Evolutionary conservation across 192 early-diverging fungal species (phyloP).

Genomic region (Umbelopsis isabellina): DNA sequence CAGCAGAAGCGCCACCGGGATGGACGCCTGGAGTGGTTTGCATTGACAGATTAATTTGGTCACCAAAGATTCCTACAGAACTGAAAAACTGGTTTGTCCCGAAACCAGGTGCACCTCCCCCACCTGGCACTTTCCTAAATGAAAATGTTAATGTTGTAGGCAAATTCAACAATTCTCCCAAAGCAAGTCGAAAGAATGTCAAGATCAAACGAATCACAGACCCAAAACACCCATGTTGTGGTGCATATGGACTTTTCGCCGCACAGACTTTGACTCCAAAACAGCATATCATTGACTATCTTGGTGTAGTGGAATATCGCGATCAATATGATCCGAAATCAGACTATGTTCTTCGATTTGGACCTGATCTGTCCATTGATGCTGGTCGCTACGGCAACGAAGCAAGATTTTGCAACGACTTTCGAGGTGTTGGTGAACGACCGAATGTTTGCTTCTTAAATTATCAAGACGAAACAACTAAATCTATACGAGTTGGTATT

Average conservation of each 20-base stretch:
- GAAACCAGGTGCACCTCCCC: slow-evolving; percentile 3
- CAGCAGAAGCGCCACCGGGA: slow-evolving; percentile 27
- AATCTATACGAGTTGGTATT: slow-evolving; percentile 40
- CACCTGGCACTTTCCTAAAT: slow-evolving; percentile 28
- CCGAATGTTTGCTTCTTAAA: slow-evolving; percentile 48
- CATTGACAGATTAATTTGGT: slow-evolving; percentile 37
- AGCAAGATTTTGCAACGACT: slow-evolving; percentile 46
- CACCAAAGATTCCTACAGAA: slow-evolving; percentile 30
- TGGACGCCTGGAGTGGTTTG: slow-evolving; percentile 34
- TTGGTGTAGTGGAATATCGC: slow-evolving; percentile 41
- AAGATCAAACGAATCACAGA: slow-evolving; percentile 44
- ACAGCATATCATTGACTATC: slow-evolving; percentile 42
- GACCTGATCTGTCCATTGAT: slow-evolving; percentile 40
- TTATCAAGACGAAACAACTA: slow-evolving; percentile 37
- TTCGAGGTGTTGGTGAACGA: slow-evolving; percentile 34
- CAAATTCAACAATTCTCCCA: slow-evolving; percentile 25
- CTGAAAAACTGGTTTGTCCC: slow-evolving; percentile 26
- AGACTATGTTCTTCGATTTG: slow-evolving; percentile 45
- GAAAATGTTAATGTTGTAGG: slow-evolving; percentile 34
- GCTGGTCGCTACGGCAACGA: slow-evolving; percentile 44
- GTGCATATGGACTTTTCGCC: slow-evolving; percentile 42
- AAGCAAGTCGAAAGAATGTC: slow-evolving; percentile 33
- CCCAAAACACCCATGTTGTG: slow-evolving; percentile 41
- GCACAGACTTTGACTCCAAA: slow-evolving; percentile 34
- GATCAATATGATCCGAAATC: slow-evolving; percentile 38